Conservation (phyloP, 2,329 filamentous ascomycete species). For the Ascochyta viciae-villosae region DNA sequence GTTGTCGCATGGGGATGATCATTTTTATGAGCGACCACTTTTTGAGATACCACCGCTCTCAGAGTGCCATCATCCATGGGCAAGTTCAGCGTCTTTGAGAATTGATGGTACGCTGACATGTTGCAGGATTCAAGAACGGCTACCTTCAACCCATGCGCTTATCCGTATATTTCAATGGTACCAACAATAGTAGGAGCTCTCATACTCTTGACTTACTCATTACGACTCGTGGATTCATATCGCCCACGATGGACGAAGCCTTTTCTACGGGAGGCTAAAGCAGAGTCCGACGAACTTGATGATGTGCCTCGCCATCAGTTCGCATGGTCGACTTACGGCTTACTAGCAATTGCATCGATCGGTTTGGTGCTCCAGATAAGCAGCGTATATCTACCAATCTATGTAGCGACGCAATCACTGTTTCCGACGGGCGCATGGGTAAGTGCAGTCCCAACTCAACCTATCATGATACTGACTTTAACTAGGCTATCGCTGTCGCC, state of each 20-base stretch:
- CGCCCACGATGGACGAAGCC: conserved; percentile 60
- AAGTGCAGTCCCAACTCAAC: conserved; percentile 8
- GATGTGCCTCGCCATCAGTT: conserved; percentile 38
- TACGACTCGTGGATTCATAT: conserved; percentile 42
- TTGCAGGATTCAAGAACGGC: conserved; percentile 46
- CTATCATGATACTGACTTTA: conserved; percentile 20
- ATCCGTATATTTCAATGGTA: conserved; percentile 48
- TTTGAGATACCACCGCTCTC: conserved; percentile 27
- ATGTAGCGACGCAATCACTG: conserved; percentile 22
- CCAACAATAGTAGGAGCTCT: conserved; percentile 48
- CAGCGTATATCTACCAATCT: conserved; percentile 17
- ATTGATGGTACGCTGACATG: conserved; percentile 16
- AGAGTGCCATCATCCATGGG: conserved; percentile 41
- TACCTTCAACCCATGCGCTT: conserved; percentile 51
- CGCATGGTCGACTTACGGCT: conserved; percentile 29
- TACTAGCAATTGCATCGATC: conserved; percentile 34
- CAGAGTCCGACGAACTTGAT: conserved; percentile 41
- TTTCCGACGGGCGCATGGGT: conserved; percentile 47
- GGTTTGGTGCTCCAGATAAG: conserved; percentile 37
- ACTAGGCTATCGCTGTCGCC: conserved; percentile 44
- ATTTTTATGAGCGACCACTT: not conserved
- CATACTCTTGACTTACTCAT: conserved; percentile 47
- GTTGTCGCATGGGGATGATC: conserved; percentile 5
- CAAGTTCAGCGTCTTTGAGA: conserved; percentile 8
- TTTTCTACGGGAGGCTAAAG: conserved; percentile 54